Conservation (phyloP, 345 rosid genomes). For the Excoecaria cochinchinensis region DNA sequence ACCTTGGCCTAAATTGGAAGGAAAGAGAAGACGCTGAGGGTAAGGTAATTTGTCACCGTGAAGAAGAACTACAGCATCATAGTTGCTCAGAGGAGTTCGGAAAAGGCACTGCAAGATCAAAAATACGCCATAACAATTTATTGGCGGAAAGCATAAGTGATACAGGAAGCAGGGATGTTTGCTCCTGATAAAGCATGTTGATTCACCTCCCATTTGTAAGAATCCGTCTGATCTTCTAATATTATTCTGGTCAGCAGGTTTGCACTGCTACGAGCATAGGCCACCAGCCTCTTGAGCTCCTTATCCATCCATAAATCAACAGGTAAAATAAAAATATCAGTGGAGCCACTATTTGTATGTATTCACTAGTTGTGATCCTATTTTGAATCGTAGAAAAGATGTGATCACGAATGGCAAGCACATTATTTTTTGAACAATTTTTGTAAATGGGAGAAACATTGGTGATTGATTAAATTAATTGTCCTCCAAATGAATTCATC, state of each 20-base stretch:
- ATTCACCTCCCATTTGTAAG: slow-evolving; percentile 84
- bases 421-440: not conserved
- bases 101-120: slow-evolving; percentile 67
- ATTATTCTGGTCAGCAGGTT: slow-evolving; percentile 65
- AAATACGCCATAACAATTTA: not conserved
- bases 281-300: slow-evolving; percentile 83
- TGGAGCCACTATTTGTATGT: not conserved
- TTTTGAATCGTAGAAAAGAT: not conserved
- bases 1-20: slow-evolving; percentile 72
- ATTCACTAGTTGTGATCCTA: not conserved
- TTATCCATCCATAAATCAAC: slow-evolving; percentile 30
- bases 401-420: not conserved
- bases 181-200: slow-evolving; percentile 2
- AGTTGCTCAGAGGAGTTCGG: slow-evolving; percentile 83
- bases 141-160: not conserved
- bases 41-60: slow-evolving; percentile 70
- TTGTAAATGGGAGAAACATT: not conserved
- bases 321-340: slow-evolving; percentile 11
- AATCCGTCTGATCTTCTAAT: slow-evolving; percentile 50
- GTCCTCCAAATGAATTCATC: not conserved
- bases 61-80: slow-evolving; percentile 84
- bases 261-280: slow-evolving; percentile 91
- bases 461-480: not conserved
- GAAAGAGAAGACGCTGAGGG: slow-evolving; percentile 76
- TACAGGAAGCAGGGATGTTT: slow-evolving; percentile 6